Percentiles rank a stretch among this genome's conserved stretches.
Conservation (phyloP, 768 basidiomycete genomes). For the Grammothele lineata region DNA sequence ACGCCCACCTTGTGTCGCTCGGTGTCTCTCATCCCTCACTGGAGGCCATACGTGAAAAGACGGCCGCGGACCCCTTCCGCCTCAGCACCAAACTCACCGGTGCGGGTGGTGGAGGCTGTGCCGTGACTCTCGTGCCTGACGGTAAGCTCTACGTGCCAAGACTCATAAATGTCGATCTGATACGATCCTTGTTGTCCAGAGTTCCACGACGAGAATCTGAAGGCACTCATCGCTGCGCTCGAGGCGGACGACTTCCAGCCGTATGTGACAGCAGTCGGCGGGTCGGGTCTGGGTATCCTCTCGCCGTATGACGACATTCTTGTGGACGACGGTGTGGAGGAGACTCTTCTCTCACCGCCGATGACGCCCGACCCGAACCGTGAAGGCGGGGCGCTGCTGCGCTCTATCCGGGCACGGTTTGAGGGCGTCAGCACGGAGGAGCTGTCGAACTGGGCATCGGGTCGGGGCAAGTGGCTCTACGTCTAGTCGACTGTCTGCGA, state of each 20-base stretch:
- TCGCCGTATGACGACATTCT: conserved; percentile 38
- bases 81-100: conserved; percentile 95
- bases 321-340: background rate
- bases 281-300: conserved; percentile 86
- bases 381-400: conserved; percentile 7
- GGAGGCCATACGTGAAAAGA: conserved; percentile 75
- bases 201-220: conserved; percentile 56
- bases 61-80: conserved; percentile 55
- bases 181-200: too few species aligned
- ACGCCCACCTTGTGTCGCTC: conserved; percentile 74
- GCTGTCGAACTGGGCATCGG: conserved; percentile 49
- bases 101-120: conserved; percentile 97
- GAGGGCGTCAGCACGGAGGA: conserved; percentile 37
- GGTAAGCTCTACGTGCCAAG: conserved; percentile 53
- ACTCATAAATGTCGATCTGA: too few species aligned
- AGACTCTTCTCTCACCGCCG: conserved; percentile 21
- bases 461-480: conserved; percentile 58
- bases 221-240: conserved; percentile 57
- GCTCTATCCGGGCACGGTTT: conserved; percentile 34
- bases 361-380: conserved; percentile 24
- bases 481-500: too few species aligned
- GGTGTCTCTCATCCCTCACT: conserved; percentile 90
- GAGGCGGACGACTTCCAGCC: conserved; percentile 65
- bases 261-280: conserved; percentile 91
- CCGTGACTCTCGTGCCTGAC: conserved; percentile 92